Percentiles rank a stretch among this genome's conserved stretches.
Evolutionary conservation across 108 stramenopile genomes (phyloP).

Genomic region (Fragilaria radians): DNA sequence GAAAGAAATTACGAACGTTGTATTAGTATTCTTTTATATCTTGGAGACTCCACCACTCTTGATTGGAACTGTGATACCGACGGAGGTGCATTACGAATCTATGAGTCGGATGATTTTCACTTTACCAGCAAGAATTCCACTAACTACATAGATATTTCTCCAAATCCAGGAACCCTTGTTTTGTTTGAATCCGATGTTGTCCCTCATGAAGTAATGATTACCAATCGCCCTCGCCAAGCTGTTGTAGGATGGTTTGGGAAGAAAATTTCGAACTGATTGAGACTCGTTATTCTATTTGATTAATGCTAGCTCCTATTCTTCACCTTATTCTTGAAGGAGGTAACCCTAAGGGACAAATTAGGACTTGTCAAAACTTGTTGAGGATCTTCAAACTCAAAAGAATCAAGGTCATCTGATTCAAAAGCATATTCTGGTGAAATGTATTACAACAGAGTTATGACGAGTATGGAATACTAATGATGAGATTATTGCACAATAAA

Average conservation of each 20-base stretch:
- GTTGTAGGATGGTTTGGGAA: constrained; percentile 9
- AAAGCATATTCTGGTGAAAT: no score
- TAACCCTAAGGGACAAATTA: no score
- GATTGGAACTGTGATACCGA: not conserved
- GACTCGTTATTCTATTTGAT: no score
- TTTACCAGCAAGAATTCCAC: not conserved
- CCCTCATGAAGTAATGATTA: constrained; percentile 14
- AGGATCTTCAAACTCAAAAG: no score
- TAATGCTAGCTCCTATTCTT: no score
- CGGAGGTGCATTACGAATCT: not conserved
- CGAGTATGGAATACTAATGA: no score
- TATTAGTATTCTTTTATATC: not conserved
- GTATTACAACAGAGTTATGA: no score
- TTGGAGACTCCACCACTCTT: not conserved
- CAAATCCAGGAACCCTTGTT: constrained; percentile 12
- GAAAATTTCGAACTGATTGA: not conserved
- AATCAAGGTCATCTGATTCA: no score
- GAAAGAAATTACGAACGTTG: not conserved
- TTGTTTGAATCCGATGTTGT: constrained; percentile 14
- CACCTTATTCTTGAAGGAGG: no score
- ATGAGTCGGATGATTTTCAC: not conserved
- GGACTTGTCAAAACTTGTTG: no score
- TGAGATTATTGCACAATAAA: no score
- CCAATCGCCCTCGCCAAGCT: not conserved
- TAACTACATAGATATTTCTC: constrained; percentile 1